These are phyloP conservation scores for Phialophora chinensis DNA, from an alignment of 2,329 filamentous ascomycete species.

Conservation along the genomic window DNA sequence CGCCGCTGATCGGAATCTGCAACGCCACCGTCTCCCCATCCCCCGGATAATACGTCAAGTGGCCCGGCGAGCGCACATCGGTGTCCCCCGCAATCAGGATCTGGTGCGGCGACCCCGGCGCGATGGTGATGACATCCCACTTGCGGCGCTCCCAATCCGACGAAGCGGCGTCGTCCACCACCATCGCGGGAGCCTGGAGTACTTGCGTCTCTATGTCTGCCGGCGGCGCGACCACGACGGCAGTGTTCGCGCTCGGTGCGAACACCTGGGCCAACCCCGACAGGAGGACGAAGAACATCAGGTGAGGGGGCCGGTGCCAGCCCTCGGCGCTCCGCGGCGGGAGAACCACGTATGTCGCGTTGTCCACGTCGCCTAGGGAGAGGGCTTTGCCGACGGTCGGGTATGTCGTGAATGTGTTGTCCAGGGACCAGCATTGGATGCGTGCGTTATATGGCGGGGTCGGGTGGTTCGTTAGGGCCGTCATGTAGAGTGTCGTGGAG, in stretches of 20 bases:
- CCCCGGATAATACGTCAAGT: slow-evolving; percentile 41
- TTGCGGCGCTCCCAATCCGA: not conserved
- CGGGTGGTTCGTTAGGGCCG: slow-evolving; percentile 26
- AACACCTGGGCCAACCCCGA: slow-evolving; percentile 8
- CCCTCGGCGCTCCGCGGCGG: slow-evolving; percentile 29
- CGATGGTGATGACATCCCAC: slow-evolving; percentile 19
- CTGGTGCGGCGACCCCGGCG: slow-evolving; percentile 18
- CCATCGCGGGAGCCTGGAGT: not conserved
- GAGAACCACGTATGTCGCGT: slow-evolving; percentile 31
- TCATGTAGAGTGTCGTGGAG: slow-evolving; percentile 16
- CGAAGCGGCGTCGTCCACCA: not conserved
- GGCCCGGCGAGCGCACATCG: slow-evolving; percentile 38
- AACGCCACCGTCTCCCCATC: slow-evolving; percentile 40
- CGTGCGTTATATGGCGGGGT: slow-evolving; percentile 21
- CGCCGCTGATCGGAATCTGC: slow-evolving; percentile 41
- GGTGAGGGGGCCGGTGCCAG: slow-evolving; percentile 30
- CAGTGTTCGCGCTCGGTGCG: not conserved
- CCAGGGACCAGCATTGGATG: slow-evolving; percentile 32
- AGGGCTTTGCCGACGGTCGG: slow-evolving; percentile 30
- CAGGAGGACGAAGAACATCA: slow-evolving; percentile 25
- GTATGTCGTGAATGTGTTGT: slow-evolving; percentile 24
- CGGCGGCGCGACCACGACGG: no score
- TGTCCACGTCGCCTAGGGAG: slow-evolving; percentile 24
- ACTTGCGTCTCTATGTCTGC: not conserved
- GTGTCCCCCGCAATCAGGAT: slow-evolving; percentile 41